These are phyloP conservation scores for Yamadazyma ubonensis DNA, from an alignment of 805 yeast species.

Conservation along the genomic window DNA sequence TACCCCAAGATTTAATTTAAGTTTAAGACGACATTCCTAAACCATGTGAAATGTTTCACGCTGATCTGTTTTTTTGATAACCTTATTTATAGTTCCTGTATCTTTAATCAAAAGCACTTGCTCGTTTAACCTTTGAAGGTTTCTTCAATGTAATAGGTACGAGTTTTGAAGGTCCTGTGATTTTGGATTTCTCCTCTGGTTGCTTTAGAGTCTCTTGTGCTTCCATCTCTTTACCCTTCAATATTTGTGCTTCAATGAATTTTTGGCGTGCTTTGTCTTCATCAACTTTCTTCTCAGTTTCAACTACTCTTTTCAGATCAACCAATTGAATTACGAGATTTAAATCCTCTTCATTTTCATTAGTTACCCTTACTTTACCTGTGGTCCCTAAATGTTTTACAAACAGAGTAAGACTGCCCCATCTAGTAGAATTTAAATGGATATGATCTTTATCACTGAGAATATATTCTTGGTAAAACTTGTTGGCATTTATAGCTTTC, in stretches of 20 bases:
- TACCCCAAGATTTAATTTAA: too few relatives aligned
- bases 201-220: neutral
- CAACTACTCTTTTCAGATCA: conserved; percentile 16
- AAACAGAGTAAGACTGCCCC: conserved; percentile 70
- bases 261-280: conserved; percentile 9
- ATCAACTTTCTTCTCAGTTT: conserved; percentile 1
- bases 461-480: conserved; percentile 88
- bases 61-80: too few relatives aligned
- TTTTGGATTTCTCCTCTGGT: neutral
- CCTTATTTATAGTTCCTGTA: too few relatives aligned
- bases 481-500: conserved; percentile 74
- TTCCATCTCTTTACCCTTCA: conserved; percentile 29
- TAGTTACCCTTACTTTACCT: conserved; percentile 54
- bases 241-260: conserved; percentile 52
- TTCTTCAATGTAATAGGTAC: conserved; percentile 7
- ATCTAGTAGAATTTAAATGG: conserved; percentile 87
- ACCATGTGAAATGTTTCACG: too few relatives aligned
- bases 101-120: conserved; percentile 5
- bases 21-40: too few relatives aligned
- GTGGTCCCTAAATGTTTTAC: conserved; percentile 56
- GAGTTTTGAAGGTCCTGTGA: neutral
- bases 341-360: conserved; percentile 23
- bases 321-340: conserved; percentile 32
- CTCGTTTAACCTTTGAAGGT: conserved; percentile 1
- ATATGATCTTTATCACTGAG: conserved; percentile 71